Base-by-base conservation (phyloP, 2,329 filamentous ascomycete species). In the Hymenoscyphus occultus region DNA sequence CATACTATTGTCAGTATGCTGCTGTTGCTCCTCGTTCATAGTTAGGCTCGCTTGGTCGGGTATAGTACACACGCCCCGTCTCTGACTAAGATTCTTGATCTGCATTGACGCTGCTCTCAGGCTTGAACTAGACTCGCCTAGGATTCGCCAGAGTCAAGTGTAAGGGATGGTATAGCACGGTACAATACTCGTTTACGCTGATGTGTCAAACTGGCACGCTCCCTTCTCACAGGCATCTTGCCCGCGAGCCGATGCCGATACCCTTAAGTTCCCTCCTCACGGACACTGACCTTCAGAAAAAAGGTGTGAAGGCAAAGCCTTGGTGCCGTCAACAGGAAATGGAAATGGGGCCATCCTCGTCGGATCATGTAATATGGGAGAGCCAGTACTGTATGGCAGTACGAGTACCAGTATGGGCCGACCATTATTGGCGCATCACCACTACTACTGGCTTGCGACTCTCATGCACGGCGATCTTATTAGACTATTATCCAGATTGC, bases 401-500 rank as follows among this genome's bases (percentile, higher is more conserved):
- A 35, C 9, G 19, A 28, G 10, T 54, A 35, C 9, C 48, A 28
- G 10, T 54, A 54, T 54, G 19, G 19, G 48, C 48, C 22, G 19
- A 54, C 35, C 35, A 62, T 58, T 62, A 62, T 58, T 62, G 61
- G 61, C 51, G 51, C 22, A 42, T 28, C 39, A 16, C 28, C 28
- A 28, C 28, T 28, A 28, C 14, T 28, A 28, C 14, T 28, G 32
- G 39, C 31, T 39, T 39, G 59, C 48, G 22, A 64, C 35, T 54
- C 61, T 63, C 16, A 35, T 54, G 66, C 66, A 67, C 39, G 65
- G 51, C 48, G 60, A 68, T 68, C 48, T 35, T 35, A 35, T 35
- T 35, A 35, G 35, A 35, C 64, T 63, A 69, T 69, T 68, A 69
- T 67, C 69, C 69, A 71, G 61, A 70, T 68, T 51, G 39, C 35